These are phyloP conservation scores for Alternaria alternata DNA, from an alignment of 2,329 filamentous ascomycete genomes.

Conservation along the genomic window DNA sequence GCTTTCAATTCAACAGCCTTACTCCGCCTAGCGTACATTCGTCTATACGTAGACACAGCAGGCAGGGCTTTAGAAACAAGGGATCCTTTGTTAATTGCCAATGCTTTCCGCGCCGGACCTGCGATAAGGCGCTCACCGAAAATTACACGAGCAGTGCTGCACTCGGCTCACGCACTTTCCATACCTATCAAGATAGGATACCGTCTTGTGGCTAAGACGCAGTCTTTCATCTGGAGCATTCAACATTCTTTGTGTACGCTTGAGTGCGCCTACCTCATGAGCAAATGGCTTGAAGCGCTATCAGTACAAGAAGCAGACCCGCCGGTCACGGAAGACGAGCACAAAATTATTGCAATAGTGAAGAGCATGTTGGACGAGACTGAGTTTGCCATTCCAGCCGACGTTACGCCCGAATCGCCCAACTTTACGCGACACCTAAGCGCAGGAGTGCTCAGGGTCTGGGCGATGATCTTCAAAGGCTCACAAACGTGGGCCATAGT, in stretches of 20 bases:
- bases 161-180: constrained; percentile 73
- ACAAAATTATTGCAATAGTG: constrained; percentile 48
- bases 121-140: constrained; percentile 66
- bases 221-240: constrained; percentile 52
- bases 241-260: constrained; percentile 52
- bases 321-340: constrained; percentile 50
- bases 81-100: constrained; percentile 68
- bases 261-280: constrained; percentile 52
- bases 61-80: constrained; percentile 70
- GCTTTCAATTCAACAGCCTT: constrained; percentile 71
- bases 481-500: constrained; percentile 56
- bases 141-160: constrained; percentile 70
- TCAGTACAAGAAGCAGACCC: constrained; percentile 43
- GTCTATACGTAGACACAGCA: constrained; percentile 71
- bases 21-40: constrained; percentile 68
- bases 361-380: constrained; percentile 55
- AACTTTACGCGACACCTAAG: constrained; percentile 48
- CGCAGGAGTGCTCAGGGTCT: constrained; percentile 53
- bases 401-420: constrained; percentile 43
- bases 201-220: constrained; percentile 50
- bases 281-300: constrained; percentile 52
- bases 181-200: constrained; percentile 67
- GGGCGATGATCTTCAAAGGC: constrained; percentile 54
- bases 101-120: constrained; percentile 66
- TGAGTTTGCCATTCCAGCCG: constrained; percentile 41